Base-by-base conservation (phyloP, 2,329 filamentous ascomycete genomes). In the Neonectria ditissima region DNA sequence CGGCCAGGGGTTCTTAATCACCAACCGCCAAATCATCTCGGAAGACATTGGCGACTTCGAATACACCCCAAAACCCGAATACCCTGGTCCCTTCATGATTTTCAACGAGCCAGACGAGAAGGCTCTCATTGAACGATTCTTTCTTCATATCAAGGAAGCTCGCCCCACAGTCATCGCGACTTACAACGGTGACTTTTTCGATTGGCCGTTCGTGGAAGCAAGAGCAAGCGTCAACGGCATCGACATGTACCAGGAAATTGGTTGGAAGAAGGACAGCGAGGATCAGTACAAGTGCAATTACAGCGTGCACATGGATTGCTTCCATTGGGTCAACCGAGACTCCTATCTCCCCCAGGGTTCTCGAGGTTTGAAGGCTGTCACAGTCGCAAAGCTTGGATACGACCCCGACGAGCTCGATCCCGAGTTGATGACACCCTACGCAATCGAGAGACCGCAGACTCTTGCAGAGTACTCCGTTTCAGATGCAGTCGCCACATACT, bases 131-230 rank as follows among this genome's bases (percentile, higher is more conserved):
- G 95, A 98, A 75, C 86, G 96, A 16, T 99, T 99, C 80, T 98
- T 99, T 75, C 84, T 92, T 43, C 96, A 97, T 78, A 92, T 99
- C 79, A 98, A 99, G 75, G 93, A 97, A 77, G 93, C 94, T 1
- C 89, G 92, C 63, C 96, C 96, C 1, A 98, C 94, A 0, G 95
- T 99, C 60, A 99, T 99, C 77, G 95, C 97, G 37, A 99, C 96
- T n/a, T 99, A 99, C 86, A 99, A 99, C 93, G 96, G 96, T 82
- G 96, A 99, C 83, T 99, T 99, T 78, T 99, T 99, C 89, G 96
- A 99, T 90, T 99, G 96, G 96, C 95, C 96, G 0, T 99, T 97
- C 76, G 94, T 99, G 24, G 96, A 99, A 82, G 89, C 96, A 47
- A 87, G 96, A 81, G 93, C 97, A 28, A 97, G 94, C 75, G 87